Evolutionary conservation across 2,329 filamentous ascomycete genomes (phyloP), one percentile per base, ranked within the genome.

Genomic region (Ceratocystis destructans): DNA sequence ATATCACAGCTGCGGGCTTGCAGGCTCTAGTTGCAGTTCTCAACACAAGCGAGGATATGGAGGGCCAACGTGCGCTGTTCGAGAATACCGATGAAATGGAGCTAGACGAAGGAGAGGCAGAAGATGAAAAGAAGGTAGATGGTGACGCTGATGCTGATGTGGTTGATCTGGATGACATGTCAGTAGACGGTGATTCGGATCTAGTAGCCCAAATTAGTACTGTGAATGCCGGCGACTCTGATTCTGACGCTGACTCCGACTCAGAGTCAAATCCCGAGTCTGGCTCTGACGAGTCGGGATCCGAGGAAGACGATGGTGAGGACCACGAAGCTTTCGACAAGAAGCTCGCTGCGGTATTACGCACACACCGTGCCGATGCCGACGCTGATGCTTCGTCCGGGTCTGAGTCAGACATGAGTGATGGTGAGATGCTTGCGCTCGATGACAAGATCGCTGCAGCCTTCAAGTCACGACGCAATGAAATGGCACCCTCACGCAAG

Each of bases 351-450:
- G 82, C 86, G 70, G 88, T 92, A 1, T 83, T 96, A 1, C 86
- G 89, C 50, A 92, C 87, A 65, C 87, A 87, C 68, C 77, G 79
- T 6, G 76, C 84, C 25, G 83, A 87, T 72, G 82, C 85, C 64
- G 82, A 85, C 69, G 76, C 75, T 17, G 78, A 80, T 1, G 81
- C 81, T 1, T 79, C 79, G 0, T 82, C 80, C 0, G 84, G 84
- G 37, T 82, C 82, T 8, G 87, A 88, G 68, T 85, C 83, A 2
- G 90, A 96, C 75, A 96, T 99, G 91, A 88, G 90, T 69, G 93
- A 97, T 76, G 91, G 93, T 20, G 88, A 96, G 73, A 97, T 97
- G 94, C 86, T 96, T 77, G 86, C 86, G 2, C 79, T 97, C 17
- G 93, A 97, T 72, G 83, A 83, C 10, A 87, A 93, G 72, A 83